Base-by-base conservation (phyloP, 305 asterid species). In the Fraxinus nigra region DNA sequence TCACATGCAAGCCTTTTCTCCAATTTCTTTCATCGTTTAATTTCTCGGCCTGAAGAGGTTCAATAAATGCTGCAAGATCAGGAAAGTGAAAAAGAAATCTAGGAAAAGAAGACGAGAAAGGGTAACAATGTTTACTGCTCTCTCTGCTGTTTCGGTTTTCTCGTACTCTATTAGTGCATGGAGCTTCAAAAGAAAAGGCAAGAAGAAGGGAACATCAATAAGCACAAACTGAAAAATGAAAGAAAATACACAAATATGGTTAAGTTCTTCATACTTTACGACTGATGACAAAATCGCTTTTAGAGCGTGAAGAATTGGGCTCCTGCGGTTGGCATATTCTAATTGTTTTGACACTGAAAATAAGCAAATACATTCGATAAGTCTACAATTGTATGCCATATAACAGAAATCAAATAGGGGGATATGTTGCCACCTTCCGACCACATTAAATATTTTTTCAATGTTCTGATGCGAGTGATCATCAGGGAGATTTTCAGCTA, bases 391-490 rank as follows among this genome's bases (percentile, higher is more conserved):
- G 9, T 40, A 2, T 8, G 5, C 35, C 2, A 48, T 9, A 76
- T 24, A 81, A 72, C 0, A 26, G 5, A 74, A 73, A 78, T 18
- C 54, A 30, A 5, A 10, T 16, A 35, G 78, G 4, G 30, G 75
- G 70, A 7, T 24, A 24, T 7, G 59, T 51, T n/a, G 83, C 5
- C 78, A 95, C 99, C 89, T 88, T 85, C 99, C 98, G 59, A 93
- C 97, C 40, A 94, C 97, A 63, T 92, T 91, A 79, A 97, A 97
- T 79, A 97, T 90, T 85, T 92, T 97, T 91, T 94, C 98, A 11
- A 94, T 93, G 84, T 94, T 97, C 86, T 92, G 98, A 86, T 94
- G 98, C 13, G 98, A 97, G 85, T 97, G 99, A 90, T 97, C 98
- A 61, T 97, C 97, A 0, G 98, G 99, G 67, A 97, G 89, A 86